Evolutionary conservation across 805 yeast genomes (phyloP).

Genomic region (Hanseniaspora occidentalis): DNA sequence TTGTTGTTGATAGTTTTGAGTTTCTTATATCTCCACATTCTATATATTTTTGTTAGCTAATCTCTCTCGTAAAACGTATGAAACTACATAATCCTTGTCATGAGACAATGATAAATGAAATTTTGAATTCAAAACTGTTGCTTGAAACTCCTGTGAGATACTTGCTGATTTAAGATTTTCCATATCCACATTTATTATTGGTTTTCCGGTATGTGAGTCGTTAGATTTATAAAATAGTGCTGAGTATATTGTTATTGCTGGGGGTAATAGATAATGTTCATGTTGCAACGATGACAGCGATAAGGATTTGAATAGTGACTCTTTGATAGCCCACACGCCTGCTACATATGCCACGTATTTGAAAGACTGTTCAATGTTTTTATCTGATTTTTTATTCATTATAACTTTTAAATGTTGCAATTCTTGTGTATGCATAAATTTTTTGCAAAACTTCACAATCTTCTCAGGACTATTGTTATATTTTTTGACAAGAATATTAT

Average conservation of each 20-base stretch:
- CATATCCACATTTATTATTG: slow-evolving; percentile 11
- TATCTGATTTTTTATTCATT: not conserved
- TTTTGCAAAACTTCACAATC: slow-evolving; percentile 8
- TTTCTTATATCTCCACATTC: too few relatives aligned
- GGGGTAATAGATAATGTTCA: too few relatives aligned
- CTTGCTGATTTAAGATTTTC: not conserved
- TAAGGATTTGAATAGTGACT: slow-evolving; percentile 14
- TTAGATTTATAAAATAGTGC: slow-evolving; percentile 12
- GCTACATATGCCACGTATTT: too few relatives aligned
- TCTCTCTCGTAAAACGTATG: slow-evolving; percentile 3
- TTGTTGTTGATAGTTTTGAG: too few relatives aligned
- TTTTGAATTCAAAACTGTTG: not conserved
- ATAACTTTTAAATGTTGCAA: slow-evolving; percentile 7
- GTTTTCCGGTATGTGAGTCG: slow-evolving; percentile 9
- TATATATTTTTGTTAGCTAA: too few relatives aligned
- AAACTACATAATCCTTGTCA: slow-evolving; percentile 4
- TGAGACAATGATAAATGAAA: slow-evolving; percentile 5
- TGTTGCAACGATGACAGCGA: slow-evolving; percentile 6
- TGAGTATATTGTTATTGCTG: slow-evolving; percentile 20
- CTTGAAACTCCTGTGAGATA: not conserved
- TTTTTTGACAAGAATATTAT: slow-evolving; percentile 5
- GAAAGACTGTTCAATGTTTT: too few relatives aligned
- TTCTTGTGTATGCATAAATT: slow-evolving; percentile 20
- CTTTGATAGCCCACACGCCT: slow-evolving; percentile 24
- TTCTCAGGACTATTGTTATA: not conserved